Evolutionary conservation across 2,329 filamentous ascomycete species (phyloP).

Genomic region (Byssothecium circinans): DNA sequence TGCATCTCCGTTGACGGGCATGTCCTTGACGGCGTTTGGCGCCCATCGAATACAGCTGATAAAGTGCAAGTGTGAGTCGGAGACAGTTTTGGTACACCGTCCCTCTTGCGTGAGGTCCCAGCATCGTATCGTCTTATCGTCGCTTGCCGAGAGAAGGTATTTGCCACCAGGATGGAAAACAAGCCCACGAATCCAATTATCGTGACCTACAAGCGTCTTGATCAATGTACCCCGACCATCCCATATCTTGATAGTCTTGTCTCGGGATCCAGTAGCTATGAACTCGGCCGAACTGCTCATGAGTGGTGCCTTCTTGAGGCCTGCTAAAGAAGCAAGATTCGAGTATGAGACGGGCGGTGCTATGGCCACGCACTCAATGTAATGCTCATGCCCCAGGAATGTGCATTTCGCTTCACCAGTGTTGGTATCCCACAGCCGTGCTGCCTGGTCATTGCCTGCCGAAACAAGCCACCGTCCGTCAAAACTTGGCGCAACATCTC

Average conservation of each 20-base stretch:
- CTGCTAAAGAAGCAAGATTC: conserved; percentile 76
- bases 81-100: conserved; percentile 81
- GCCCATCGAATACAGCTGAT: conserved; percentile 88
- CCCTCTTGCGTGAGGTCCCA: conserved; percentile 93
- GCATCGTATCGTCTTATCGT: conserved; percentile 90
- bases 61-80: conserved; percentile 79
- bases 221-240: conserved; percentile 81
- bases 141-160: conserved; percentile 80
- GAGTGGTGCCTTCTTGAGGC: conserved; percentile 78
- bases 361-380: conserved; percentile 82
- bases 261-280: conserved; percentile 83
- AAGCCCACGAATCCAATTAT: conserved; percentile 88
- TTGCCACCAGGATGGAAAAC: conserved; percentile 92
- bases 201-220: conserved; percentile 82
- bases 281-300: conserved; percentile 78
- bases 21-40: conserved; percentile 69
- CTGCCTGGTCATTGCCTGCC: conserved; percentile 78
- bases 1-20: conserved; percentile 43
- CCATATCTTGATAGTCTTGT: conserved; percentile 91
- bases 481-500: conserved; percentile 77
- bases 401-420: conserved; percentile 75
- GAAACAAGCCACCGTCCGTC: conserved; percentile 85
- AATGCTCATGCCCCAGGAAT: conserved; percentile 83
- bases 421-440: conserved; percentile 81
- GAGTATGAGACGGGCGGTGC: conserved; percentile 78